These are phyloP conservation scores for Phytophthora crassamura DNA, from an alignment of 352 stramenopile genomes.

Conservation along the genomic window DNA sequence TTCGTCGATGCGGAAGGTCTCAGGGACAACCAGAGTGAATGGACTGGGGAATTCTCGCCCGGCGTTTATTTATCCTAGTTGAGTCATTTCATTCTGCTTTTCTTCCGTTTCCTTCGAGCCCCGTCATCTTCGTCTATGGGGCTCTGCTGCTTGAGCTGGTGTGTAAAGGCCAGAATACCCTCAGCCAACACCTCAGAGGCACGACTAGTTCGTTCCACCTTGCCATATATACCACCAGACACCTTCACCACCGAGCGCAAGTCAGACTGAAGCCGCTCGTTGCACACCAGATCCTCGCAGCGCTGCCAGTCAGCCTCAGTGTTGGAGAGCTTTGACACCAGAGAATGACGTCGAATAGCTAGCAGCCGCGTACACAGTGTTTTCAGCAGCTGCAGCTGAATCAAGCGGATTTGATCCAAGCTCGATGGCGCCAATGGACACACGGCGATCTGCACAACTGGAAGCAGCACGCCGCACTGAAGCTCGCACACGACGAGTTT, in stretches of 20 bases:
- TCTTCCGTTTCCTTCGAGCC: conserved; percentile 30
- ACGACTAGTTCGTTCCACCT: conserved; percentile 40
- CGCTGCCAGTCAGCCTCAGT: conserved; percentile 26
- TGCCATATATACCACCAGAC: conserved; percentile 7
- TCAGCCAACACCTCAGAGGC: conserved; percentile 49
- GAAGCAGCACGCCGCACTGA: conserved; percentile 33
- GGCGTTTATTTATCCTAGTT: conserved; percentile 55
- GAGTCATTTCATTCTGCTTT: conserved; percentile 32
- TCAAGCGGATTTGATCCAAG: conserved; percentile 46
- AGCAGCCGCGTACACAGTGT: conserved; percentile 48
- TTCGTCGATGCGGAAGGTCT: no score
- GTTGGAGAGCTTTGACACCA: conserved; percentile 1
- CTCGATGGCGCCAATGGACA: conserved; percentile 42
- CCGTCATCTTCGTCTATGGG: conserved; percentile 39
- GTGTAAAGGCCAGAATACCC: conserved; percentile 46
- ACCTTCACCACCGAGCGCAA: conserved; percentile 39
- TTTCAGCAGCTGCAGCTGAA: conserved; percentile 62
- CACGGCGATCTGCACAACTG: conserved; percentile 51
- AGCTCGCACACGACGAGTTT: conserved; percentile 46
- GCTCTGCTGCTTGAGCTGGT: conserved; percentile 29
- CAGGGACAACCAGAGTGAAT: no score
- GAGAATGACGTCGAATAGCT: conserved; percentile 20
- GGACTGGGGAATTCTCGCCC: conserved; percentile 24
- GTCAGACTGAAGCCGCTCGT: conserved; percentile 56
- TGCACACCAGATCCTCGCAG: conserved; percentile 52